Base-by-base conservation (phyloP, 495 filamentous ascomycete species). In the Neurospora sp. region DNA sequence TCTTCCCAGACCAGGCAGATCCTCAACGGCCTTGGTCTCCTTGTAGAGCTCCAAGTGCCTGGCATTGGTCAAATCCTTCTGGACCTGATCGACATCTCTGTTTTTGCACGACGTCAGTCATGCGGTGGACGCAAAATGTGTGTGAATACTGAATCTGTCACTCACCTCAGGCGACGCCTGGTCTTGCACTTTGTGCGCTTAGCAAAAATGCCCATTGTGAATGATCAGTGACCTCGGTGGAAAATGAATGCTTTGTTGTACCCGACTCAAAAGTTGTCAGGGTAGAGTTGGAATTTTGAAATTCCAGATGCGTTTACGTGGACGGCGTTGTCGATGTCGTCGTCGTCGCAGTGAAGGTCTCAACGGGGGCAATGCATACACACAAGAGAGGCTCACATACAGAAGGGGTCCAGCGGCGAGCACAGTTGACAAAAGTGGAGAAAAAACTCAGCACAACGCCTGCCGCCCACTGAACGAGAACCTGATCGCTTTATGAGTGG, bases 51-150 rank as follows among this genome's bases (percentile, higher is more conserved):
- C 83, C 35, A 99, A 89, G 79, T 97, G 94, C 76, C 90, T 91
- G 9, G 91, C 87, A 16, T 89, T 91, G 72, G 82, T 84, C 70
- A 97, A 83, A 81, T 99, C 96, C 66, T 89, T 88, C 76, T 93
- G 87, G 80, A 97, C 87, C 82, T 97, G 96, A 80, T 99, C 95
- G 76, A 97, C 87, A 82, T 93, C 94, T 80, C 93, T 94, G 72
- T 14, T 39, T 18, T 35, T 12, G 37, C 14, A 9, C 7, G 12
- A 44, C 4, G 72, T 79, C 37, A 78, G 73, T 75, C 39, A n/a
- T 14, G 8, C 35, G n/a, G 4, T 27, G 12, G 9, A 23, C 5
- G 2, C 49, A 60, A 3, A 14, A 31, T 60, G 11, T 14, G 20
- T 71, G 20, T 18, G 39, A n/a, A 14, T 27, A 62, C 27, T 41